Conservation (phyloP, 2,329 filamentous ascomycete genomes). For the Dactylellina haptotyla region DNA sequence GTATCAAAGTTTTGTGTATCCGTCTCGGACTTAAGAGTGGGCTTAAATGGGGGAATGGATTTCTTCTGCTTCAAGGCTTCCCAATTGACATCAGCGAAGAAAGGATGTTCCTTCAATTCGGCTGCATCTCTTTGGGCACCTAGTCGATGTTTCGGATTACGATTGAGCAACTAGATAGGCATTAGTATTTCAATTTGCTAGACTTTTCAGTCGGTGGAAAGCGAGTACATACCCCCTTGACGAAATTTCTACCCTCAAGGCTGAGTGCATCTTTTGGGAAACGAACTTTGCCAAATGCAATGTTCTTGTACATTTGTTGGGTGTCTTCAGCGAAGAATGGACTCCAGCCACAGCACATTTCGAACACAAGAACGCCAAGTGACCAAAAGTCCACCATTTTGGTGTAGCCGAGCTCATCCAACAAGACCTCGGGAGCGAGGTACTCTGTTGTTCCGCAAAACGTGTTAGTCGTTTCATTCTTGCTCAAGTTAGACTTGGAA, state of each 20-base stretch:
- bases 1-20: constrained; percentile 99
- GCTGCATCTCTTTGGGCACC: constrained; percentile 91
- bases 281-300: constrained; percentile 96
- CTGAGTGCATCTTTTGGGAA: constrained; percentile 95
- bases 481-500: constrained; percentile 95
- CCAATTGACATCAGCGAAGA: constrained; percentile 97
- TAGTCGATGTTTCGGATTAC: constrained; percentile 93
- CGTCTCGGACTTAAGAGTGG: constrained; percentile 92
- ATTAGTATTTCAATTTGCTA: constrained; percentile 15
- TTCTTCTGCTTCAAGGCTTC: constrained; percentile 85
- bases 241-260: constrained; percentile 94
- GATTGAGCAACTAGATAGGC: constrained; percentile 74
- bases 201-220: not conserved
- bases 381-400: constrained; percentile 99
- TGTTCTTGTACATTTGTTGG: constrained; percentile 99
- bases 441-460: constrained; percentile 99
- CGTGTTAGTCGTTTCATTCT: constrained; percentile 97
- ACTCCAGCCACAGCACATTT: constrained; percentile 99
- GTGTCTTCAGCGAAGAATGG: constrained; percentile 99
- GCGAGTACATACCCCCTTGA: constrained; percentile 74
- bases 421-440: constrained; percentile 89
- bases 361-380: constrained; percentile 93
- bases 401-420: constrained; percentile 97
- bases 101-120: constrained; percentile 91
- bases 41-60: constrained; percentile 96